Evolutionary conservation across 2,329 filamentous ascomycete species (phyloP), one percentile per base, ranked within the genome.

Genomic region (Fusarium ramigenum): DNA sequence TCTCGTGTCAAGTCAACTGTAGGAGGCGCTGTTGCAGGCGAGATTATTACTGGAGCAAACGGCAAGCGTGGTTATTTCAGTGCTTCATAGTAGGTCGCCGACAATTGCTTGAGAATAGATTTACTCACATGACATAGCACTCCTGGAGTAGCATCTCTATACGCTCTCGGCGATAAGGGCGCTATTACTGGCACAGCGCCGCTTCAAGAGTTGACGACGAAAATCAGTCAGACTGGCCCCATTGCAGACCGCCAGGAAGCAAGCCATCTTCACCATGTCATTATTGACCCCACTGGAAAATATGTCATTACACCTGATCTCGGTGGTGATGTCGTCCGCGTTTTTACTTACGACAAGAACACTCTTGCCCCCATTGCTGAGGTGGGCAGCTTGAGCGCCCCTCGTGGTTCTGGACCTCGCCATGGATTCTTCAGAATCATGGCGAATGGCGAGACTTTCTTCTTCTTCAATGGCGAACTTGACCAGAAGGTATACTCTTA

Each of bases 401-500:
- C 67, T 1, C 60, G 67, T 4, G 75, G 75, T 2, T 61, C 63
- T 5, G 75, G 75, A 9, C 75, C 75, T 0, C 75, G 75, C 8
- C 75, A 77, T 15, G 75, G 75, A 1, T 69, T 77, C 43, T 77
- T 77, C 49, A 64, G 66, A 12, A 39, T 75, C n/a, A 75, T 67
- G 47, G 39, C 56, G 4, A 75, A 63, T 7, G 74, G 75, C 3
- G 64, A 77, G 10, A 78, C 74, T 0, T 77, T 74, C 25, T 77
- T 77, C 36, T 75, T 75, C 28, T 78, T 77, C 23, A 71, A 78
- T 0, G 75, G 75, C 4, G 75, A 77, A 34, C 63, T 77, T 16
- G 60, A 65, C 21, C 75, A 77, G 32, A 78, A 78, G 57, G 68
- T 77, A 1, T 74, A 77, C 52, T 77, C 75, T 9, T 77, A 77